Conservation (phyloP, 2,329 filamentous ascomycete species). For the Alternaria infectoria region DNA sequence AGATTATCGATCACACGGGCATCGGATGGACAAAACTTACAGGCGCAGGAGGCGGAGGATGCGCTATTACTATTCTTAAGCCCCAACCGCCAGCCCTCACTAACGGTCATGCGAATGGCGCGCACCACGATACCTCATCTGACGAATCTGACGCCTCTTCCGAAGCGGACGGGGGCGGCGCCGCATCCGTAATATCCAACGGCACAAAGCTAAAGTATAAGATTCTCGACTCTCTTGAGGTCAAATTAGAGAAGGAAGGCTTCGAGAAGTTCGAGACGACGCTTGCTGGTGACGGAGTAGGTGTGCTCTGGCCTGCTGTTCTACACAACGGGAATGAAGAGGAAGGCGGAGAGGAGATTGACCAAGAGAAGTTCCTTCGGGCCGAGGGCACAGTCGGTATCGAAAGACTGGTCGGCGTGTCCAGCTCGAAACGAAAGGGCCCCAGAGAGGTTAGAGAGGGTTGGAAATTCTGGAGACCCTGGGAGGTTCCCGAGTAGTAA, state of each 20-base stretch:
- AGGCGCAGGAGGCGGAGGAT: slow-evolving; percentile 92
- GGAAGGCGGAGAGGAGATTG: slow-evolving; percentile 89
- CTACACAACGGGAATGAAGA: slow-evolving; percentile 83
- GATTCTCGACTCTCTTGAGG: slow-evolving; percentile 66
- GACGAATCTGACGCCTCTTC: slow-evolving; percentile 35
- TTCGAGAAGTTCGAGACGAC: slow-evolving; percentile 89
- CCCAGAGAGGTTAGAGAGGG: slow-evolving; percentile 46
- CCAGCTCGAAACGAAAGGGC: slow-evolving; percentile 30
- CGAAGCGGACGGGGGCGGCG: slow-evolving; percentile 33
- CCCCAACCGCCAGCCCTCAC: slow-evolving; percentile 58
- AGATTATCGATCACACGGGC: slow-evolving; percentile 80
- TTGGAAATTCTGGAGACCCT: slow-evolving; percentile 51
- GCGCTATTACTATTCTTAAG: slow-evolving; percentile 88
- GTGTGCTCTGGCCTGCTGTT: slow-evolving; percentile 91
- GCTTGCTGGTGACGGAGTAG: slow-evolving; percentile 90
- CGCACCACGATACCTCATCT: slow-evolving; percentile 25
- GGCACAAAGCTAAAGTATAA: slow-evolving; percentile 44
- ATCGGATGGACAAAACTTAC: slow-evolving; percentile 98
- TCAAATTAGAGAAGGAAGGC: slow-evolving; percentile 63
- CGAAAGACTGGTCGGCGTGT: slow-evolving; percentile 82
- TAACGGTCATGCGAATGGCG: slow-evolving; percentile 52
- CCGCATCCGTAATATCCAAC: slow-evolving; percentile 40
- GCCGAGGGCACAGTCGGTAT: slow-evolving; percentile 85
- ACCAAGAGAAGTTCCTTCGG: slow-evolving; percentile 84
- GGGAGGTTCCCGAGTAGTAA: slow-evolving; percentile 32